Base-by-base conservation (phyloP, 176 grass and related monocot species). In the Aegilops longissima region DNA sequence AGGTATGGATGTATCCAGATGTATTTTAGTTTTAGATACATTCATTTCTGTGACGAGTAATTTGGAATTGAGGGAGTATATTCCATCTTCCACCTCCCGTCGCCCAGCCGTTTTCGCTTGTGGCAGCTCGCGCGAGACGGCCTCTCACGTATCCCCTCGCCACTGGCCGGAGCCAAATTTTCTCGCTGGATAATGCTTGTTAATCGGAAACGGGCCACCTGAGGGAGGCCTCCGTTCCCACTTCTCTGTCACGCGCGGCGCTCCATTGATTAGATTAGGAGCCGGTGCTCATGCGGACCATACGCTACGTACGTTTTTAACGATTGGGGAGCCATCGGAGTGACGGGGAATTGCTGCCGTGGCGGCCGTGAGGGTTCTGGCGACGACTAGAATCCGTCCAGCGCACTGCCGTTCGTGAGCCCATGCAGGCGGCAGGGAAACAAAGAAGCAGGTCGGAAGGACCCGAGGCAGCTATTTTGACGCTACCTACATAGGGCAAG, bases 101-200 rank as follows among this genome's bases (percentile, higher is more conserved):
- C 20, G 62, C 36, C 21, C 77, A 66, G 56, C 80, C 18, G 76
- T 38, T 88, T 88, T 77, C 86, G 18, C 20, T 81, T 85, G 51
- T 38, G 86, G 77, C 69, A 86, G 68, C 56, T 76, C 44, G 9
- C 34, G 12, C 61, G 30, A 44, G 56, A 72, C 24, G 17, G 31
- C 16, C 35, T 30, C 25, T 81, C 77, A 91, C 86, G 82, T 64
- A 82, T 77, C 86, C 70, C 52, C 62, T 44, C 69, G 64, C 70
- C 34, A 81, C 39, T 86, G 79, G 88, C 18, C 78, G 81, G 21
- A 16, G 21, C 40, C 51, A 13, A 14, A 31, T 18, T 18, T 75
- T 30, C 61, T 47, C 61, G 25, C 24, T 3, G 62, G 77, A 86
- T 71, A 82, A 78, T 23, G 56, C 38, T 82, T 66, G 63, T 68